Base-by-base conservation (phyloP, 306 rosid species). In the Vigna angularis region DNA sequence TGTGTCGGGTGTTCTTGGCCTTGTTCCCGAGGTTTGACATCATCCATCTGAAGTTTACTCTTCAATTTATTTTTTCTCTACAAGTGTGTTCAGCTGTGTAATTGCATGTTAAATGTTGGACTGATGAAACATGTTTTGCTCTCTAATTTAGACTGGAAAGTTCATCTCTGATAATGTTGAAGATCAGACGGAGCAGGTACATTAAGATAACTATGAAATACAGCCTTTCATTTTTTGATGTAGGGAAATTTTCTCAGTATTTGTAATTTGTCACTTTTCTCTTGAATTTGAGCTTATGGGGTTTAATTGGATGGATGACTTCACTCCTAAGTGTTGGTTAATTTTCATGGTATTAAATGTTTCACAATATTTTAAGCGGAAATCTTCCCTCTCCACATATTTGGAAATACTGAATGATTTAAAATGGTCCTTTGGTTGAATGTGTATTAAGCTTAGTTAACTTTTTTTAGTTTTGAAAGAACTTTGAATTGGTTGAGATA, bases 181-280 rank as follows among this genome's bases (percentile, higher is more conserved):
- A 86, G 97, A 74, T 79, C 98, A 95, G 85, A 91, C 98, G 7
- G 98, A 90, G 88, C 98, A 95, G 98, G 98, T 91, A 86, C 48
- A 14, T 76, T 52, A 71, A 42, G 18, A 34, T 2, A 57, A 47
- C 51, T 36, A 58, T 74, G 51, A 18, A 52, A 59, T 38, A 59
- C 11, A 9, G 13, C 68, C 52, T 66, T 51, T 75, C 11, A 6
- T 69, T 28, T 44, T 45, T 12, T 45, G 10, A 10, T 62, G 15
- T 16, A 20, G 3, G 16, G 22, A 32, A 45, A 36, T 52, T 70
- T 48, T 66, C 65, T 44, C 15, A 2, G 5, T 38, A 34, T 49
- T 30, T 75, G 26, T 24, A 9, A 16, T 47, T 45, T 36, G 42
- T 32, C 7, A 32, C 45, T 50, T 70, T 70, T 75, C 44, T 53